Base-by-base conservation (phyloP, 148 eudicot species). In the Nepenthes mirabilis region DNA sequence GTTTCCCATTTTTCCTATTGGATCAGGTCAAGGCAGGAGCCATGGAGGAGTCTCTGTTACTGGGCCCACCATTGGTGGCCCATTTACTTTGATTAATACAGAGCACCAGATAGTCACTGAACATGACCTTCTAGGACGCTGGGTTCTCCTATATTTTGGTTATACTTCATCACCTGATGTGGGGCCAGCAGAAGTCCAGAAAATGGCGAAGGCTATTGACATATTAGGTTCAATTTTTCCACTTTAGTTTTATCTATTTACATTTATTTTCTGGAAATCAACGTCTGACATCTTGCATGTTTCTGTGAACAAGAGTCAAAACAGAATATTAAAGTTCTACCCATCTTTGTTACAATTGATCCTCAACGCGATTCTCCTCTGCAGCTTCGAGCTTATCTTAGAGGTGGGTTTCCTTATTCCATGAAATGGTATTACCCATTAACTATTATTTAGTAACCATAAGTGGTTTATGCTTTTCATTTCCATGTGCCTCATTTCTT, bases 121-220 rank as follows among this genome's bases (percentile, higher is more conserved):
- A 73, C 69, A 66, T 57, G 74, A 74, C 72, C 80, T 88, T 70
- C 59, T 65, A 6, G 96, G 95, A 59, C 80, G 79, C 54, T 93
- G 96, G 95, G 77, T 86, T 72, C 95, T 88, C 45, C 69, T 89
- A 51, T 88, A 93, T 73, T 93, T 88, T 67, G 96, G 98, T 64
- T 93, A 93, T 72, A 93, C 98, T 63, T 93, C 95, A 58, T 93
- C 98, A 63, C 98, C 96, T 37, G 98, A 88, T 66, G 71, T 84
- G 50, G 98, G 96, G 71, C 96, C 96, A 10, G 74, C 81, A 12
- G 95, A 93, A 74, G 70, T 93, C 58, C 82, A 75, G 54, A 93
- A 93, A 73, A 71, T 89, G 88, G 89, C 95, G 57, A 82, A 84
- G 71, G 74, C 82, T 58, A 47, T 75, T 36, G 63, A 69, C 55